phyloP scores from a whole-genome alignment of 305 asterid genomes.

The Andrographis paniculata region DNA sequence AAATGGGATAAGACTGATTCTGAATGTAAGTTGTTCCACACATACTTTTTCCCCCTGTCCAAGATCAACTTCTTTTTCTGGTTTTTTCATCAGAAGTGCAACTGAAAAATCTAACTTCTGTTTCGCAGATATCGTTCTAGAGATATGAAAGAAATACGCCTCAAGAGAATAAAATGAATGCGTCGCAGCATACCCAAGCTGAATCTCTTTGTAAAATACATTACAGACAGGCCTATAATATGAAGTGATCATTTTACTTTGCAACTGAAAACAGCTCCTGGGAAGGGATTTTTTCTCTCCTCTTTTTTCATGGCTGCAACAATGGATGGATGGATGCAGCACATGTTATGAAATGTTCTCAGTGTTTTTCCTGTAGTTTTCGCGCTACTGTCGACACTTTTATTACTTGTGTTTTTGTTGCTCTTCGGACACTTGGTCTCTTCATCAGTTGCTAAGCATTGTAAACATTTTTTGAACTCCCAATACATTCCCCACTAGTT shows the following conservation, averaged over 20 bases:
- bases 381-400: slow-evolving; percentile 15
- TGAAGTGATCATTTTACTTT: slow-evolving; percentile 14
- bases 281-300: slow-evolving; percentile 24
- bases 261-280: slow-evolving; percentile 12
- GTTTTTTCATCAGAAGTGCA: too few relatives aligned
- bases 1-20: slow-evolving; percentile 89
- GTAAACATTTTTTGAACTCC: slow-evolving; percentile 8
- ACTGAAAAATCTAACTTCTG: neutral
- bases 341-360: slow-evolving; percentile 49
- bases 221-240: neutral
- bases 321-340: slow-evolving; percentile 22
- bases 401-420: slow-evolving; percentile 1
- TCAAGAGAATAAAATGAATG: slow-evolving; percentile 6
- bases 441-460: slow-evolving; percentile 19
- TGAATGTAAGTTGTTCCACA: slow-evolving; percentile 78
- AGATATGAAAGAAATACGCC: slow-evolving; percentile 43
- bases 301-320: slow-evolving; percentile 55
- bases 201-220: neutral
- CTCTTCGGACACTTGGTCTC: neutral
- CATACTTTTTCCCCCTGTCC: neutral
- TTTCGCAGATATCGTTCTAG: slow-evolving; percentile 78
- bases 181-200: neutral
- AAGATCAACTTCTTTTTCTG: neutral
- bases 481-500: too few relatives aligned
- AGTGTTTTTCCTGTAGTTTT: slow-evolving; percentile 16